Conservation (phyloP, 2,329 filamentous ascomycete species). For the Monosporascus sp. region DNA sequence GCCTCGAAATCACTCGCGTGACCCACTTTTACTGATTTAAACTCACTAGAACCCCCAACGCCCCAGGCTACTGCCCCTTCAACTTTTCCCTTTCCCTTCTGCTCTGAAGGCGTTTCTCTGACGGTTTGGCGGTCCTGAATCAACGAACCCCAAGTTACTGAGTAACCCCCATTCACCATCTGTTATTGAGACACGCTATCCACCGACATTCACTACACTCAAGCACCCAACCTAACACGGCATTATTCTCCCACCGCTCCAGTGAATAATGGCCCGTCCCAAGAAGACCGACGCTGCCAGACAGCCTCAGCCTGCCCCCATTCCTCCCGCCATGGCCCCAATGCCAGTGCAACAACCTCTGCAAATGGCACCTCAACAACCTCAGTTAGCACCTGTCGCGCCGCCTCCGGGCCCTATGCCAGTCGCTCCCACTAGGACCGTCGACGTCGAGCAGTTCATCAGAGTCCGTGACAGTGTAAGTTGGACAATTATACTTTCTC, state of each 20-base stretch:
- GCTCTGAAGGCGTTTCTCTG: neutral
- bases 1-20: neutral
- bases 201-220: no score
- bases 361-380: slow-evolving; percentile 11
- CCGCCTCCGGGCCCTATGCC: slow-evolving; percentile 14
- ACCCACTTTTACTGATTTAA: slow-evolving; percentile 1
- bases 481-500: slow-evolving; percentile 9
- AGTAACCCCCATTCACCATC: neutral
- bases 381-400: slow-evolving; percentile 12
- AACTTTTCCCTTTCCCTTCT: neutral
- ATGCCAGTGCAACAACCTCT: slow-evolving; percentile 20
- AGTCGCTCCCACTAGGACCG: slow-evolving; percentile 24
- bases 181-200: no score
- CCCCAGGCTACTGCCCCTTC: neutral
- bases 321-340: slow-evolving; percentile 34
- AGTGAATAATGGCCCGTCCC: slow-evolving; percentile 31
- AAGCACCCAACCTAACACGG: neutral
- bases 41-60: neutral
- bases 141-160: neutral
- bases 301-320: slow-evolving; percentile 31
- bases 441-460: slow-evolving; percentile 72
- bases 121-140: neutral
- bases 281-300: slow-evolving; percentile 35
- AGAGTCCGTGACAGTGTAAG: slow-evolving; percentile 79
- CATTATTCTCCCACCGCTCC: neutral